A percentile compares a stretch with the other conserved stretches of the same genome.
Conservation (phyloP, 2,329 filamentous ascomycete genomes). For the Fusarium penzigii region DNA sequence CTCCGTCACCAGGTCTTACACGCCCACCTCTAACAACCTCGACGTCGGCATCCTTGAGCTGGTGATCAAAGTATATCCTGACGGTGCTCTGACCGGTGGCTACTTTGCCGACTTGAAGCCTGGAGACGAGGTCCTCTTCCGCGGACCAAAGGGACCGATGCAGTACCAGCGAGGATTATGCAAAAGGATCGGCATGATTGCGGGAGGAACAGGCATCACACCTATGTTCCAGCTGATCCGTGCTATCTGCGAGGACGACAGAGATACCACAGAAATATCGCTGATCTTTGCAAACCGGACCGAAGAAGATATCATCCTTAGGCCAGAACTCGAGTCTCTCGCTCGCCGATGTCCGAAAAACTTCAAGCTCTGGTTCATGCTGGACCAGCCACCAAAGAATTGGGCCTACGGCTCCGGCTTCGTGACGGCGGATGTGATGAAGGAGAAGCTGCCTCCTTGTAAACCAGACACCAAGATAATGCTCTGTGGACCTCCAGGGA, state of each 20-base stretch:
- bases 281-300: slow-evolving; percentile 96
- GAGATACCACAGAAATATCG: slow-evolving; percentile 84
- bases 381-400: not conserved
- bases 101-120: slow-evolving; percentile 78
- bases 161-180: slow-evolving; percentile 96
- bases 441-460: not conserved
- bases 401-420: not conserved
- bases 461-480: not conserved
- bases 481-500: not conserved
- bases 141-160: slow-evolving; percentile 93
- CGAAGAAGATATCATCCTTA: slow-evolving; percentile 83
- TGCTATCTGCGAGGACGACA: slow-evolving; percentile 78
- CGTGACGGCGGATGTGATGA: not conserved
- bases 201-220: slow-evolving; percentile 95
- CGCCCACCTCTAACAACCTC: slow-evolving; percentile 83
- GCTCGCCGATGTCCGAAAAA: slow-evolving; percentile 32
- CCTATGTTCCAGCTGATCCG: slow-evolving; percentile 95
- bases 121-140: slow-evolving; percentile 83
- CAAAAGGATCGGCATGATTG: slow-evolving; percentile 93
- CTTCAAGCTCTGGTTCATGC: not conserved
- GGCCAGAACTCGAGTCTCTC: slow-evolving; percentile 82
- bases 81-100: slow-evolving; percentile 86
- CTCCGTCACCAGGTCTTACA: slow-evolving; percentile 81
- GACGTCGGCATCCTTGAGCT: slow-evolving; percentile 90
- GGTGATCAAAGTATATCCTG: slow-evolving; percentile 94